A percentile compares a stretch with the other conserved stretches of the same genome.
These are phyloP conservation scores for Euryodendron excelsum DNA, from an alignment of 148 eudicot genomes.

Conservation along the genomic window DNA sequence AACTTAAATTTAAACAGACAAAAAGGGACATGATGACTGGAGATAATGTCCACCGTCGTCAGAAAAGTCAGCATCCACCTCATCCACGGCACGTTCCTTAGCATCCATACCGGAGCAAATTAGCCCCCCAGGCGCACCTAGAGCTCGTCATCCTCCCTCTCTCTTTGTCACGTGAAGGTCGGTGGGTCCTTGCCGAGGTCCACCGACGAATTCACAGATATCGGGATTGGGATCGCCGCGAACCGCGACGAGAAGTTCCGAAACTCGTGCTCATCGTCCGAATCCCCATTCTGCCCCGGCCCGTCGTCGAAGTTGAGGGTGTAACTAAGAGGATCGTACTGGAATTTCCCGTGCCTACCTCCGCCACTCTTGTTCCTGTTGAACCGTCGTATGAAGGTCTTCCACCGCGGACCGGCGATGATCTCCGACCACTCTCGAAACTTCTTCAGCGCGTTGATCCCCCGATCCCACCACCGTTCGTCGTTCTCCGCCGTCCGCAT, in stretches of 20 bases:
- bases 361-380: constrained; percentile 27
- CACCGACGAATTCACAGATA: constrained; percentile 18
- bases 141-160: background rate
- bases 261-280: constrained; percentile 27
- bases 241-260: constrained; percentile 38
- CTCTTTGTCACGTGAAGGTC: background rate
- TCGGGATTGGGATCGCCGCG: constrained; percentile 27
- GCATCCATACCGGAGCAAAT: too few species aligned
- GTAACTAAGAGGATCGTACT: constrained; percentile 75
- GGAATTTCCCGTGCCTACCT: constrained; percentile 34
- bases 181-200: constrained; percentile 30
- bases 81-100: too few species aligned
- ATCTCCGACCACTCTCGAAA: constrained; percentile 81
- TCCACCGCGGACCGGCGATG: constrained; percentile 77
- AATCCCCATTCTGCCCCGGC: constrained; percentile 31
- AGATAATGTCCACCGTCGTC: too few species aligned
- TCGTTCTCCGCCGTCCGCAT: constrained; percentile 3
- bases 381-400: constrained; percentile 77
- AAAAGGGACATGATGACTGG: too few species aligned
- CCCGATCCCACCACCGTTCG: constrained; percentile 40
- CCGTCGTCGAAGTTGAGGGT: constrained; percentile 80
- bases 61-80: too few species aligned
- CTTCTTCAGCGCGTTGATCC: constrained; percentile 54
- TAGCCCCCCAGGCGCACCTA: too few species aligned
- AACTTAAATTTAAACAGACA: too few species aligned